Evolutionary conservation across 192 early-diverging fungal species (phyloP), one percentile per base, ranked within the genome.

Genomic region (Backusella circina): DNA sequence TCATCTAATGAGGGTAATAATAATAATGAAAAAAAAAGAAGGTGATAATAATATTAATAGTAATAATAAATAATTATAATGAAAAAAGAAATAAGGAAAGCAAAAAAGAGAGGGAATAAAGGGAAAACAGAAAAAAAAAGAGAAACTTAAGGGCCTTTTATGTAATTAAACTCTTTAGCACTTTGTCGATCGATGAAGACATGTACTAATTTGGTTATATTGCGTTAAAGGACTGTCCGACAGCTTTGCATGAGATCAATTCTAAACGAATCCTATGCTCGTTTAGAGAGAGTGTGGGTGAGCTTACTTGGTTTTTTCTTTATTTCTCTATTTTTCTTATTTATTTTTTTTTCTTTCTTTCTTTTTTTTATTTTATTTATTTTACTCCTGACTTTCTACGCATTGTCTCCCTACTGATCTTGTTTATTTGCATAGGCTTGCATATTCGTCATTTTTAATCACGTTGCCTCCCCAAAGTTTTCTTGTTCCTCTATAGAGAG

Each of bases 381-480:
- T 64, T 28, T 73, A 54, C 51, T 38, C 51, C 50, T 36, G 36
- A 30, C 44, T 51, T 32, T 38, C 44, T 16, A 32, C 31, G 28
- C 33, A 33, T 54, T 39, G 23, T 61, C 54, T 64, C 54, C 50
- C 57, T 57, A 72, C 50, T 57, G 38, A 51, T 72, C 71, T 72
- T 72, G 51, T 73, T 61, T 38, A 73, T 64, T 57, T 38, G 50
- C 47, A 72, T 33, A 36, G 47, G 28, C 18, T 61, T 72, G 50
- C 71, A 57, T 50, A 57, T 61, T 74, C 73, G 73, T 74, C 73
- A 74, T 74, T 44, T 74, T 66, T 74, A 74, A 66, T 74, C 73
- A 74, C 73, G 73, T 70, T 70, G 69, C 54, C 54, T 61, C 54
- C 54, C 54, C 54, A 61, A 61, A 61, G 54, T 61, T 61, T 16